Evolutionary conservation across 176 grass and related monocot species (phyloP), one percentile per base, ranked within the genome.

Genomic region (Aegilops tauschii): DNA sequence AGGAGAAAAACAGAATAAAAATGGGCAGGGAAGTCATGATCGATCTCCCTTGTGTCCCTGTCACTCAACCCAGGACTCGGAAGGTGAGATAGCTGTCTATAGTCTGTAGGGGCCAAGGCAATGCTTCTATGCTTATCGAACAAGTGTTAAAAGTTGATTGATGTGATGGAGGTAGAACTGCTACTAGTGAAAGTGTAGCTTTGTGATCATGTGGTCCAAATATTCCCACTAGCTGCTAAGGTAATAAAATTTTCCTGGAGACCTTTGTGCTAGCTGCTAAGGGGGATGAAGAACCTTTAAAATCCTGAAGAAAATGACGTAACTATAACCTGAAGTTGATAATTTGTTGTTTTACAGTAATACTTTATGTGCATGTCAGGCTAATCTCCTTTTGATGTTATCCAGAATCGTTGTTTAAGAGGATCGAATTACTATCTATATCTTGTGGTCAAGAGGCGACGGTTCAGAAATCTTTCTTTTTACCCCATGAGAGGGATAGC

Each of bases 111-210:
- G 89, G 54, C 73, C 72, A 64, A 64, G 8, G 7, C 59, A 56
- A 65, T 65, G 73, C 9, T 56, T 78, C 83, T 52, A 52, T 82
- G 44, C 45, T 63, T 63, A 80, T 18, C 65, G 23, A 28, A 35
- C 54, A 40, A 65, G 42, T 79, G 73, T 59, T 66, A 63, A 74
- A 20, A 66, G 85, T 65, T 79, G 68, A 87, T 75, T 91, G 89
- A 91, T 80, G 75, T 84, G 83, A 74, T 49, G 39, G 23, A 84
- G 76, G 81, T 66, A 50, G 56, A 83, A 85, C 88, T 89, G 82
- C 88, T 81, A 12, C 58, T 89, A 81, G 82, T 85, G 76, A 85
- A 85, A 89, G 82, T 44, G 76, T 44, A n/a, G 11, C n/a, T 56
- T 42, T 17, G 14, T 35, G 65, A 50, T 52, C 49, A 52, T 84